Evolutionary conservation across 495 filamentous ascomycete genomes (phyloP).

Genomic region (Aspergillus indologenus): DNA sequence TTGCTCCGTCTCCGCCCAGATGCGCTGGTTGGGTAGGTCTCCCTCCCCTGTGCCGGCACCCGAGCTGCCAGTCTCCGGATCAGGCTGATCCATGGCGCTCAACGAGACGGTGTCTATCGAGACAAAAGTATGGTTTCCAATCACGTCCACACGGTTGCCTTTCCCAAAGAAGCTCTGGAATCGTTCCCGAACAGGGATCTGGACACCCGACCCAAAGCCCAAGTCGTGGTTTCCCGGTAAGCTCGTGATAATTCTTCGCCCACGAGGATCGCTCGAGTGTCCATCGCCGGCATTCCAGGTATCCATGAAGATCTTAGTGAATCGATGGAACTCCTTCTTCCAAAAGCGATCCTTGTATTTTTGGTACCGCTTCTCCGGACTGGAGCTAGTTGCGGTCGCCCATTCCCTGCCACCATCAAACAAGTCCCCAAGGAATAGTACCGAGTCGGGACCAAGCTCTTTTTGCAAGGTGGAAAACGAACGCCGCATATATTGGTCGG

Average conservation of each 20-base stretch:
- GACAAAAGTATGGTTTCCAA: constrained; percentile 95
- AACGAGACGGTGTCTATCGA: constrained; percentile 85
- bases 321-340: constrained; percentile 77
- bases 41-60: constrained; percentile 35
- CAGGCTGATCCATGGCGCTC: constrained; percentile 62
- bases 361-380: constrained; percentile 68
- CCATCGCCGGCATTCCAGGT: constrained; percentile 52
- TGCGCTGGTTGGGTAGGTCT: constrained; percentile 46
- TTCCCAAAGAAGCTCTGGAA: constrained; percentile 89
- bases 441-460: constrained; percentile 70
- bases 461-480: constrained; percentile 70
- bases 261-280: constrained; percentile 32
- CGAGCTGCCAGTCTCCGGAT: constrained; percentile 46
- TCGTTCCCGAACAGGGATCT: constrained; percentile 70
- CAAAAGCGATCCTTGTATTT: constrained; percentile 76
- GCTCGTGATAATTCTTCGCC: constrained; percentile 69
- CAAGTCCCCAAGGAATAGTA: constrained; percentile 89
- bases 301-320: constrained; percentile 71
- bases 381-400: constrained; percentile 64
- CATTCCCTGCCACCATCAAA: constrained; percentile 98
- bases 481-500: constrained; percentile 83
- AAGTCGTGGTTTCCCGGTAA: constrained; percentile 96
- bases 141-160: constrained; percentile 79
- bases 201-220: constrained; percentile 85
- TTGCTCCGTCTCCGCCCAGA: constrained; percentile 72